Conservation (phyloP, 2,329 filamentous ascomycete species). For the Neocucurbitaria cava region DNA sequence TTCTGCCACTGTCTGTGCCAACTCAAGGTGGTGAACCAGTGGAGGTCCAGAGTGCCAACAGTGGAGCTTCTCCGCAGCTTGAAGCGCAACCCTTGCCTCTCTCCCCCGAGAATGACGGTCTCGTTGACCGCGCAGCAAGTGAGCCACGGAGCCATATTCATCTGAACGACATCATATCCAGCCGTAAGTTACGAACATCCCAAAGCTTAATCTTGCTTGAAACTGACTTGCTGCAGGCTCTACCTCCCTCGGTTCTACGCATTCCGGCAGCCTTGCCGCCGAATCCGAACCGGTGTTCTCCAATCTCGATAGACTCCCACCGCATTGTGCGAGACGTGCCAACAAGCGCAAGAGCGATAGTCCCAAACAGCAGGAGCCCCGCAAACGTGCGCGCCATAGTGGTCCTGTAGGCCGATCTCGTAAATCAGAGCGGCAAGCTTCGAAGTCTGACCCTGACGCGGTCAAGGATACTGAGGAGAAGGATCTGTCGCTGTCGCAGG, state of each 20-base stretch:
- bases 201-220: neutral
- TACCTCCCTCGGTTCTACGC: too few species aligned
- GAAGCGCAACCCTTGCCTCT: neutral
- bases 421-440: conserved; percentile 12
- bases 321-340: conserved; percentile 5
- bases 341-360: conserved; percentile 30
- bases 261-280: conserved; percentile 23
- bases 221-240: neutral
- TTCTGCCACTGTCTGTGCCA: conserved; percentile 1
- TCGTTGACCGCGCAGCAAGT: neutral
- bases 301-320: conserved; percentile 29
- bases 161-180: neutral
- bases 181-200: neutral
- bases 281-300: conserved; percentile 26
- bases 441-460: neutral
- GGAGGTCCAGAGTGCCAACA: neutral
- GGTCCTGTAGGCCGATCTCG: conserved; percentile 23
- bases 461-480: neutral
- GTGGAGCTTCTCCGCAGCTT: neutral
- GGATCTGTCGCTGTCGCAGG: neutral
- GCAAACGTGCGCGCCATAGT: conserved; percentile 21
- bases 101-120: too few species aligned
- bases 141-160: neutral
- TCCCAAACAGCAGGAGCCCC: neutral
- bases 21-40: neutral